Base-by-base conservation (phyloP, 805 yeast genomes). In the Wickerhamomyces pijperi region DNA sequence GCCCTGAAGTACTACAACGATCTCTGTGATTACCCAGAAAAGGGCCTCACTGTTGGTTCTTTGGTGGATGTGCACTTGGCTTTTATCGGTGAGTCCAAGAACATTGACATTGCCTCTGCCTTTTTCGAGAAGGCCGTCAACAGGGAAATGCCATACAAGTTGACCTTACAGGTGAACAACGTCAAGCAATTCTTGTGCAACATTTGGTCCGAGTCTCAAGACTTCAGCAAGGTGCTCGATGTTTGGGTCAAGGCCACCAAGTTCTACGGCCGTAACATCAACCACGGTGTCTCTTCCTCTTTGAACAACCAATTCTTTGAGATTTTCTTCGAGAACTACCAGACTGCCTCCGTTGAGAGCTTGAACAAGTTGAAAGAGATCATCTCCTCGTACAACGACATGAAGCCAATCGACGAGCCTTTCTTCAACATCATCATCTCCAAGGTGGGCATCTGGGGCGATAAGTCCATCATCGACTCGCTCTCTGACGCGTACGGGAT, bases 11-110 rank as follows among this genome's bases (percentile, higher is more conserved):
- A 74, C 37, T 79, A 82, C 56, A 77, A 74, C 53, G 68, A 70
- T 36, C 61, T 82, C 44, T 74, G 82, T 47, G 65, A 66, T 34
- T 68, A 72, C 35, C 74, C 74, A 35, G 61, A 56, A 33, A 49
- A 51, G 39, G 40, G 44, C 32, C 8, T 31, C 19, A 65, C 63
- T 57, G 61, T 65, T 50, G 68, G 76, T 38, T 70, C 78, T 25
- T 63, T 82, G 58, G 71, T 81, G 28, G 83, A 80, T 59, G 78
- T 84, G 36, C 94, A 84, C 62, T 66, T 82, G 44, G 68, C 80
- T 3, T 84, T 84, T 50, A 79, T 84, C 53, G 92, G 94, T 35
- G 76, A 74, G 47, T 80, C 86, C 57, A 74, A 73, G 53, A 87
- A 84, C 53, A 67, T 82, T 40, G 65, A 65, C 33, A 78, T 84